These are phyloP conservation scores for Pythium sp. DNA, from an alignment of 352 stramenopile species.

Conservation along the genomic window DNA sequence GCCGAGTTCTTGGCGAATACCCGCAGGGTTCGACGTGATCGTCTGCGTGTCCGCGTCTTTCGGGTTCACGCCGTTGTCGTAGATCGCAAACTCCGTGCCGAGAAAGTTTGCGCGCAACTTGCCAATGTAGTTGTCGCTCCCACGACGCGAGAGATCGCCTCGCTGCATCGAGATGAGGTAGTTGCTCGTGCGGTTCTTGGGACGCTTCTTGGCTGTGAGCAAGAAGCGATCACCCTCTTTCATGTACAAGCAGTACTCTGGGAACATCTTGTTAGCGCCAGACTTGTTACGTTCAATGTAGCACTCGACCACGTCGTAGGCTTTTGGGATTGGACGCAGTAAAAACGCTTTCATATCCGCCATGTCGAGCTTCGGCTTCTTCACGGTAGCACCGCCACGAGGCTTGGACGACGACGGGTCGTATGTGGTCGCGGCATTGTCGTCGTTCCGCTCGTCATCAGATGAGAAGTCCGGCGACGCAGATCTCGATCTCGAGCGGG, in stretches of 20 bases:
- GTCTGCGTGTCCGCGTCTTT: slow-evolving; percentile 85
- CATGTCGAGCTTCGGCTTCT: slow-evolving; percentile 83
- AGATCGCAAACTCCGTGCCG: slow-evolving; percentile 97
- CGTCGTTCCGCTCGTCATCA: slow-evolving; percentile 59
- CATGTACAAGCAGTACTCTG: slow-evolving; percentile 90
- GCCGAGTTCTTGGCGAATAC: slow-evolving; percentile 90
- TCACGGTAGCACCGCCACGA: slow-evolving; percentile 30
- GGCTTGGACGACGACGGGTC: slow-evolving; percentile 38
- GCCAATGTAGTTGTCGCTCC: slow-evolving; percentile 92
- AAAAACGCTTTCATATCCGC: slow-evolving; percentile 79
- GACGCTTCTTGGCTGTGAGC: slow-evolving; percentile 95
- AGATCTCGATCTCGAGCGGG: slow-evolving; percentile 46
- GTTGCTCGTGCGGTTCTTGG: slow-evolving; percentile 97
- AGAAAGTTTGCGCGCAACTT: slow-evolving; percentile 97
- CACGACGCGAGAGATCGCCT: slow-evolving; percentile 89
- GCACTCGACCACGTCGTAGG: slow-evolving; percentile 91
- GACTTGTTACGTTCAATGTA: slow-evolving; percentile 93
- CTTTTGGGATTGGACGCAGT: slow-evolving; percentile 80
- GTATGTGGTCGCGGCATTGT: slow-evolving; percentile 58
- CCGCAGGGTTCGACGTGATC: slow-evolving; percentile 70
- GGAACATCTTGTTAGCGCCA: slow-evolving; percentile 93
- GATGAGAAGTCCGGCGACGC: slow-evolving; percentile 61
- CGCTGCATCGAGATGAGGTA: slow-evolving; percentile 94
- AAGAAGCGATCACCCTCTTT: slow-evolving; percentile 95
- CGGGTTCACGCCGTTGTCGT: slow-evolving; percentile 92